These are phyloP conservation scores for Staphylotrichum longicolle DNA, from an alignment of 495 filamentous ascomycete species.

Conservation along the genomic window DNA sequence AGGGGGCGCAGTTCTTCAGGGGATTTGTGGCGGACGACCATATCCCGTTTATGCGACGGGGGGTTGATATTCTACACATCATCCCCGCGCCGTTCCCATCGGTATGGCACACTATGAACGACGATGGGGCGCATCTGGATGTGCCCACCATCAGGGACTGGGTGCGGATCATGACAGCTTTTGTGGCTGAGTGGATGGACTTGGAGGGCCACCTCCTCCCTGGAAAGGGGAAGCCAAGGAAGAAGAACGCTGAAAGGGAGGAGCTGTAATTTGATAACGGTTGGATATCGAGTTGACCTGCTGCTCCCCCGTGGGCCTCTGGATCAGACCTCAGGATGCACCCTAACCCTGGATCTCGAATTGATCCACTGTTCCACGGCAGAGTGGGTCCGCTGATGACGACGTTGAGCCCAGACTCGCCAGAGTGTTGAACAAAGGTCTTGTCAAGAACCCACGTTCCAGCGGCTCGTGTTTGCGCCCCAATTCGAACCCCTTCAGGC, in stretches of 20 bases:
- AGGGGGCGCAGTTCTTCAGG: constrained; percentile 48
- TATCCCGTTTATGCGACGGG: constrained; percentile 77
- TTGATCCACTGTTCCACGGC: background rate
- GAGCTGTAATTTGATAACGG: constrained; percentile 22
- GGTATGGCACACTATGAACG: constrained; percentile 83
- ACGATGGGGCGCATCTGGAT: constrained; percentile 87
- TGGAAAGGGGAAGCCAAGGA: background rate
- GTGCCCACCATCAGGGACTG: constrained; percentile 82
- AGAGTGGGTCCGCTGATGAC: constrained; percentile 7
- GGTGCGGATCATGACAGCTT: constrained; percentile 75
- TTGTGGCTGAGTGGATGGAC: constrained; percentile 93
- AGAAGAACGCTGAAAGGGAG: constrained; percentile 19
- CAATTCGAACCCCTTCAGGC: background rate
- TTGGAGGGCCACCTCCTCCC: constrained; percentile 64
- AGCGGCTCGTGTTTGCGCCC: background rate
- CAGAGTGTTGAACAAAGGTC: background rate
- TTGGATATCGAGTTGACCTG: background rate
- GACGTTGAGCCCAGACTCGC: background rate
- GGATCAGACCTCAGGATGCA: background rate
- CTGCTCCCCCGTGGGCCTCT: background rate
- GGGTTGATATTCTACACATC: constrained; percentile 83
- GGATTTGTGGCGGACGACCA: constrained; percentile 78
- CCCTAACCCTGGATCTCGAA: constrained; percentile 19
- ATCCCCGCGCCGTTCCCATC: constrained; percentile 79
- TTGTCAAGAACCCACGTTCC: constrained; percentile 3